Evolutionary conservation across 2,329 filamentous ascomycete genomes (phyloP).

Genomic region (Polytolypa hystricis): DNA sequence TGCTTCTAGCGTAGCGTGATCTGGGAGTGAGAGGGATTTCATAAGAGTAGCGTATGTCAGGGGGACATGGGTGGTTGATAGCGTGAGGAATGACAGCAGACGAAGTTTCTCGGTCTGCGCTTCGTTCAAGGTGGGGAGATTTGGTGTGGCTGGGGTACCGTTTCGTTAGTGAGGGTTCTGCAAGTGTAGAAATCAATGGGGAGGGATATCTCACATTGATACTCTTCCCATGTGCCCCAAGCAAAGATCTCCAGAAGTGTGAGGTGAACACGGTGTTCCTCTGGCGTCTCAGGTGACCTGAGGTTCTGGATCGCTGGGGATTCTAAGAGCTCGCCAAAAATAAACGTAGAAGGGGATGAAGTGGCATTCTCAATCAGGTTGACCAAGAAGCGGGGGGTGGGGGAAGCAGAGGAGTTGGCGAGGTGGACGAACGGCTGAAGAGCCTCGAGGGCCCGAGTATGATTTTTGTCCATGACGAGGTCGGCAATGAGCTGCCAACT

Average conservation of each 20-base stretch:
- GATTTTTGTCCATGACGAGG: constrained; percentile 34
- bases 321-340: constrained; percentile 88
- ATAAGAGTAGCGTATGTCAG: constrained; percentile 66
- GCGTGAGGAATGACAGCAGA: constrained; percentile 76
- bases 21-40: constrained; percentile 53
- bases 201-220: constrained; percentile 42
- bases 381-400: constrained; percentile 69
- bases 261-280: constrained; percentile 54
- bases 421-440: constrained; percentile 80
- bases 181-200: background rate
- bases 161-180: constrained; percentile 1
- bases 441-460: constrained; percentile 46
- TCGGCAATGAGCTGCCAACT: background rate
- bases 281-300: constrained; percentile 37
- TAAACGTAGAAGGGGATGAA: constrained; percentile 75
- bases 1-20: constrained; percentile 63
- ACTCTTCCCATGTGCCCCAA: constrained; percentile 77
- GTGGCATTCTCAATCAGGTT: constrained; percentile 83
- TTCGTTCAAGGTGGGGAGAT: constrained; percentile 60
- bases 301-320: constrained; percentile 69
- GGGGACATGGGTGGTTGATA: constrained; percentile 55
- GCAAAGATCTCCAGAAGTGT: constrained; percentile 78
- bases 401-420: constrained; percentile 61
- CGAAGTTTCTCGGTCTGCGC: constrained; percentile 75
- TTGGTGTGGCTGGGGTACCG: constrained; percentile 31